Base-by-base conservation (phyloP, 2,329 filamentous ascomycete genomes). In the Alternaria burnsii region DNA sequence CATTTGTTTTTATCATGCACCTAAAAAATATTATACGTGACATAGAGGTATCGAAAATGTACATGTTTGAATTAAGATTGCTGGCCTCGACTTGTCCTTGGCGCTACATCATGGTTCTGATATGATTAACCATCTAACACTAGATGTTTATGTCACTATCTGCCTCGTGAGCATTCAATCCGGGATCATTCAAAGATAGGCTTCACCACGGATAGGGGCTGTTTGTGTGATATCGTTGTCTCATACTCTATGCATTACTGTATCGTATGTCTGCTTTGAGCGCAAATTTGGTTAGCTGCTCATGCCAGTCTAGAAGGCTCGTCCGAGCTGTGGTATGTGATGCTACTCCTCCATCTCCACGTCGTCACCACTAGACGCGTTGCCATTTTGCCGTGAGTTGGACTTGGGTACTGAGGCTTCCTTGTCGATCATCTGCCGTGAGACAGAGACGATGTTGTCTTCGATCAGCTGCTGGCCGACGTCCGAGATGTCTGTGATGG, bases 361-460 rank as follows among this genome's bases (percentile, higher is more conserved):
- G 41, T 77, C 76, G 26, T 71, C 73, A 20, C 74, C 72, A 26
- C 65, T 67, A 11, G 64, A 64, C 10, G 69, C 63, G 20, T 68
- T 68, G 28, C 70, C 74, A 38, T 72, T 76, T 41, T 73, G 70
- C 62, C 70, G 63, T 12, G 61, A 52, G 46, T 70, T 75, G 5
- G 71, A 62, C 59, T 79, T 79, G 87, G 94, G 92, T 80, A 97
- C 92, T 5, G 93, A 95, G 4, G 95, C 95, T 80, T 99, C 95
- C 83, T 98, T 98, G 83, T 98, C 95, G 74, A 99, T 98, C 94
- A 99, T 97, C 81, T 98, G 95, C 78, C 94, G 87, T 67, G 93
- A 96, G n/a, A 99, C 94, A 4, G 93, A 92, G 12, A 99, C 95
- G 67, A 99, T 99, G 82, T 99, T 99, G 86, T 99, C 95, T 82